A percentile compares a stretch with the other conserved stretches of the same genome.
These are phyloP conservation scores for Chrysanthemum makinoi DNA, from an alignment of 129 eudicot genomes.

Conservation along the genomic window DNA sequence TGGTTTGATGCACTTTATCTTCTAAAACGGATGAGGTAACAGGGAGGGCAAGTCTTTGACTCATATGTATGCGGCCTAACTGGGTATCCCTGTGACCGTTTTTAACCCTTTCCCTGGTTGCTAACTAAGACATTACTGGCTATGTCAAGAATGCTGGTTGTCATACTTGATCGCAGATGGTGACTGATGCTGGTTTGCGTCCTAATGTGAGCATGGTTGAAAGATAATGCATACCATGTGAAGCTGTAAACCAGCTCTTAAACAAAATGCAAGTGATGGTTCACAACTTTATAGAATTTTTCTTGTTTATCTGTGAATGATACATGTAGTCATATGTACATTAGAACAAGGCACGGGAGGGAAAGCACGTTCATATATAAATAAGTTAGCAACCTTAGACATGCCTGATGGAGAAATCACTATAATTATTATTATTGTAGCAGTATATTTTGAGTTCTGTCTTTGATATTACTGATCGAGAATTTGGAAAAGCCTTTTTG, in stretches of 20 bases:
- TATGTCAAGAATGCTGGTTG: not conserved
- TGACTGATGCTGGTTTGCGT: constrained; percentile 1
- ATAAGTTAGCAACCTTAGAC: no score
- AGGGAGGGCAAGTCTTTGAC: not conserved
- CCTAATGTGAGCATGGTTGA: constrained; percentile 6
- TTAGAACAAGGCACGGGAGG: not conserved
- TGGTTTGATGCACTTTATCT: constrained; percentile 1
- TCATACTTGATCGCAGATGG: not conserved
- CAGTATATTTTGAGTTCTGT: no score
- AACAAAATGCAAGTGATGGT: constrained; percentile 2
- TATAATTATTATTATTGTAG: not conserved
- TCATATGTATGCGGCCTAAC: not conserved
- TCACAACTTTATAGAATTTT: not conserved
- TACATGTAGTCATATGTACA: not conserved
- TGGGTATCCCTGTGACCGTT: not conserved
- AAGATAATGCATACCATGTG: constrained; percentile 8
- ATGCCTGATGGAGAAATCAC: not conserved
- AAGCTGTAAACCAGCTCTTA: not conserved
- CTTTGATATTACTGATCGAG: no score
- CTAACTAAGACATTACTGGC: no score
- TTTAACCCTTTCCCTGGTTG: no score
- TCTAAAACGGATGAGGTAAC: not conserved
- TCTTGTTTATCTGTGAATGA: not conserved
- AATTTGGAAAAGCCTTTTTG: no score
- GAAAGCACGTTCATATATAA: not conserved